A percentile compares a stretch with the other conserved stretches of the same genome.
Conservation (phyloP, 2,329 filamentous ascomycete species). For the Monosporascus sp. region DNA sequence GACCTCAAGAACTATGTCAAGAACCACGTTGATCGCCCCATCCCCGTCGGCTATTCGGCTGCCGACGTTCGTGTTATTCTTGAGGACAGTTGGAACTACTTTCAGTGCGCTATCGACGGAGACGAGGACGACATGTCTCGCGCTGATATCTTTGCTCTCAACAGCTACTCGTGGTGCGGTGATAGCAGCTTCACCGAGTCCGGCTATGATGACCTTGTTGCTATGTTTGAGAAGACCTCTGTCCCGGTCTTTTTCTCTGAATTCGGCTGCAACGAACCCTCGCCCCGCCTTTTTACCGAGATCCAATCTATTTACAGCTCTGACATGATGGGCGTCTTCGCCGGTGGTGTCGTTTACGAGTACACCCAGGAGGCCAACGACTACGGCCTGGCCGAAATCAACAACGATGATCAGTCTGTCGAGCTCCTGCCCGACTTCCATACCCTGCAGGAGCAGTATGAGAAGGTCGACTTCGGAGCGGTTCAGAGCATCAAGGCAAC, state of each 20-base stretch:
- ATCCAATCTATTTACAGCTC: slow-evolving; percentile 66
- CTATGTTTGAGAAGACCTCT: slow-evolving; percentile 59
- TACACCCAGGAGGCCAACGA: slow-evolving; percentile 67
- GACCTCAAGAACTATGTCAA: slow-evolving; percentile 79
- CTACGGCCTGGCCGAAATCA: slow-evolving; percentile 61
- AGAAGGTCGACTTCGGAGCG: slow-evolving; percentile 64
- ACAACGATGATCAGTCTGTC: slow-evolving; percentile 47
- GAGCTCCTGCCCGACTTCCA: slow-evolving; percentile 62
- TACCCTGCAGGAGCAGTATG: slow-evolving; percentile 70
- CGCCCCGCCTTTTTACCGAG: slow-evolving; percentile 72
- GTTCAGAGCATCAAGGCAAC: slow-evolving; percentile 60
- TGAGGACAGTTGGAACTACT: slow-evolving; percentile 70
- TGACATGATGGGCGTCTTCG: slow-evolving; percentile 64
- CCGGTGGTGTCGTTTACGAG: slow-evolving; percentile 78
- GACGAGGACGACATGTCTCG: slow-evolving; percentile 56
- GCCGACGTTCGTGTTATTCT: slow-evolving; percentile 72
- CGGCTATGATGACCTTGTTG: slow-evolving; percentile 58
- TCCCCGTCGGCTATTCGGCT: slow-evolving; percentile 77
- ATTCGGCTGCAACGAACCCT: slow-evolving; percentile 69
- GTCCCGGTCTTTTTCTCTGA: slow-evolving; percentile 81
- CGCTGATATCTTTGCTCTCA: slow-evolving; percentile 72
- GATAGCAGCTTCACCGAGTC: slow-evolving; percentile 58
- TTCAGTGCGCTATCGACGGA: slow-evolving; percentile 59
- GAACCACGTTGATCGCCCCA: slow-evolving; percentile 60
- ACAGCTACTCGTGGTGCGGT: slow-evolving; percentile 71